phyloP scores from a whole-genome alignment of 2,329 filamentous ascomycete genomes.

The Fusarium piperis region DNA sequence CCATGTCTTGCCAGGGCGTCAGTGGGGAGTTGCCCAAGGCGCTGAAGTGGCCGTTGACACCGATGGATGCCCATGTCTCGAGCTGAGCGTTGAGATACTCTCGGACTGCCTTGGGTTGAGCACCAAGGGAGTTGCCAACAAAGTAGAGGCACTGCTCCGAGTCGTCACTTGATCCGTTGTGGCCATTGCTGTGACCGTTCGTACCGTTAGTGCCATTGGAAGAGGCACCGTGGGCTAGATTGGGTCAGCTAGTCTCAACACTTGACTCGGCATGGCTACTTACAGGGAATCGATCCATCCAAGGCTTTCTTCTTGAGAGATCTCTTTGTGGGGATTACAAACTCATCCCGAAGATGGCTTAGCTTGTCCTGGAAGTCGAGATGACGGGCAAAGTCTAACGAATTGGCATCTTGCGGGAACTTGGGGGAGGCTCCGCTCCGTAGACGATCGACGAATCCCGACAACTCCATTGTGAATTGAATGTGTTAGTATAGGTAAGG shows the following conservation, averaged over 20 bases:
- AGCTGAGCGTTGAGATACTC: conserved; percentile 77
- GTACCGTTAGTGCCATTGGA: conserved; percentile 29
- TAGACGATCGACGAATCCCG: conserved; percentile 51
- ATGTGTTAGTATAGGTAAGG: background rate
- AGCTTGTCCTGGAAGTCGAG: conserved; percentile 72
- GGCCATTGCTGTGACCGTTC: conserved; percentile 31
- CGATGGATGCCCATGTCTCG: conserved; percentile 84
- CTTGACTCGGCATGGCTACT: conserved; percentile 3
- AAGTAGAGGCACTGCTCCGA: conserved; percentile 72
- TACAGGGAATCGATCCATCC: conserved; percentile 55
- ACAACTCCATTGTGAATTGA: conserved; percentile 50
- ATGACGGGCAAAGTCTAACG: conserved; percentile 57
- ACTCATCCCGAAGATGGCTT: conserved; percentile 71
- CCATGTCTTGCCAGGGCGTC: conserved; percentile 80
- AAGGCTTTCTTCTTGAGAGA: conserved; percentile 74
- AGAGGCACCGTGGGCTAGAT: conserved; percentile 7
- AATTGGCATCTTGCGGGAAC: conserved; percentile 60
- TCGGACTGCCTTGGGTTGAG: conserved; percentile 77
- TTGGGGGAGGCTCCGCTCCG: conserved; percentile 52
- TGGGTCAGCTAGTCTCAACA: background rate
- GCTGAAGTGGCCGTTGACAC: conserved; percentile 85
- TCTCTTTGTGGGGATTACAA: conserved; percentile 78
- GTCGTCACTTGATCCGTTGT: conserved; percentile 42
- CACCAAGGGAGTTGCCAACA: conserved; percentile 88
- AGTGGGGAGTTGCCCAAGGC: conserved; percentile 73